Base-by-base conservation (phyloP, 2,329 filamentous ascomycete genomes). In the Kalaharituber pfeilii region DNA sequence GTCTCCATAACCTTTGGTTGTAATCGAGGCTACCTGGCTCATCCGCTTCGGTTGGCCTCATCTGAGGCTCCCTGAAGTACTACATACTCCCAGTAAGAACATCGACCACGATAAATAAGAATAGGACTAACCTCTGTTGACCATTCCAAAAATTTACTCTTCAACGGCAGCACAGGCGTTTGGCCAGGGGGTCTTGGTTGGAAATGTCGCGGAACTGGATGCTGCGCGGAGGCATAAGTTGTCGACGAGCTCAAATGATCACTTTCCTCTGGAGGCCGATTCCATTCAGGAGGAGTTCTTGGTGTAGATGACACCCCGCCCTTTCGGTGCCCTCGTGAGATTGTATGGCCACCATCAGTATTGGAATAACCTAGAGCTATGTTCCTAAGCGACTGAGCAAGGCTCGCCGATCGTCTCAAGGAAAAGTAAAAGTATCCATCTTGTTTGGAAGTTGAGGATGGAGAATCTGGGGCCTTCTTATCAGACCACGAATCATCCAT, bases 41-140 rank as follows among this genome's bases (percentile, higher is more conserved):
- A 63, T 98, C 91, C 24, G 88, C 85, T 67, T 98, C 91, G 55
- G 84, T 88, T 2, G 86, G 82, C 66, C 91, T 93, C 91, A 98
- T 96, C 69, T 98, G 91, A 28, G 91, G 91, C 67, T 96, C 88
- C 27, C 88, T 85, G 74, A 96, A 98, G 67, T 98, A 96, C 68
- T 80, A 53, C 49, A 18, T 2, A 22, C n/a, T 47, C n/a, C 25
- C 15, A 47, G n/a, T 20, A 47, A 20, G n/a, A 39, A 39, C 20
- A 39, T 3, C 4, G 33, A 39, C 15, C 5, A 18, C 4, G 20
- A 9, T 3, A 47, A 47, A 5, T 4, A 5, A 5, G 25, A 22
- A 20, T 20, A 20, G 18, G 18, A 54, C 65, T 65, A 70, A 73
- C 72, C 67, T 89, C 89, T 45, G 91, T 87, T 3, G 88, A 94